Evolutionary conservation across 768 basidiomycete species (phyloP).

Genomic region (Dacryopinax spathularia): DNA sequence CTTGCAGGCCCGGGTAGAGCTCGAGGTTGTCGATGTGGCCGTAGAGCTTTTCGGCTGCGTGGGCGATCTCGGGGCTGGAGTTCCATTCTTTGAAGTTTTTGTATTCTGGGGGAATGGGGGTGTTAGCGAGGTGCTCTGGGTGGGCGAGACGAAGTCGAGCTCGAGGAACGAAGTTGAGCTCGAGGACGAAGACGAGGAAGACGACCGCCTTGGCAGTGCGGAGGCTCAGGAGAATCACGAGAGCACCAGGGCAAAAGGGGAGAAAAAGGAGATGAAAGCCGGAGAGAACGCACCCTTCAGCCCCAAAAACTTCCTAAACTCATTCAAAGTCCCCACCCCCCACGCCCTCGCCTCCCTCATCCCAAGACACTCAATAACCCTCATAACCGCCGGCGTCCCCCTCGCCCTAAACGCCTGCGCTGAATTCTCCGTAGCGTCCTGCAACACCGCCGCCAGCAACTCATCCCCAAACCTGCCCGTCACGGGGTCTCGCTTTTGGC

Average conservation of each 20-base stretch:
- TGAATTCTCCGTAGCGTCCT: slow-evolving; percentile 32
- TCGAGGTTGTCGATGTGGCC: slow-evolving; percentile 65
- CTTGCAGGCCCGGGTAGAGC: slow-evolving; percentile 59
- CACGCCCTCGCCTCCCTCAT: slow-evolving; percentile 41
- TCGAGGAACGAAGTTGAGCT: no score
- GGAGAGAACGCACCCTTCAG: neutral
- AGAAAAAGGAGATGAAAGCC: neutral
- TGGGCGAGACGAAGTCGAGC: neutral
- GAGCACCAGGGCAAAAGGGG: neutral
- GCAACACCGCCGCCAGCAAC: slow-evolving; percentile 30
- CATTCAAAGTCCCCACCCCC: slow-evolving; percentile 56
- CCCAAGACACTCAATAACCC: slow-evolving; percentile 42
- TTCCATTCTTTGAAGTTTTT: slow-evolving; percentile 26
- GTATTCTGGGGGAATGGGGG: slow-evolving; percentile 9
- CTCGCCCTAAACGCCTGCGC: slow-evolving; percentile 38
- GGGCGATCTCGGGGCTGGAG: slow-evolving; percentile 14
- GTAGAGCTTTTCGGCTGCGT: slow-evolving; percentile 50
- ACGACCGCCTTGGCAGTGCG: no score
- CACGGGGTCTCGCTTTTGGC: slow-evolving; percentile 13
- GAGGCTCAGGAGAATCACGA: no score
- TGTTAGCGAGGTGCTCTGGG: neutral
- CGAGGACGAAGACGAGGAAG: no score
- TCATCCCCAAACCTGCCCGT: slow-evolving; percentile 15
- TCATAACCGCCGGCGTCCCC: slow-evolving; percentile 33
- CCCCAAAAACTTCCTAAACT: slow-evolving; percentile 43